phyloP scores from a whole-genome alignment of 108 stramenopile species.

The Cyclotella distinguenda region DNA sequence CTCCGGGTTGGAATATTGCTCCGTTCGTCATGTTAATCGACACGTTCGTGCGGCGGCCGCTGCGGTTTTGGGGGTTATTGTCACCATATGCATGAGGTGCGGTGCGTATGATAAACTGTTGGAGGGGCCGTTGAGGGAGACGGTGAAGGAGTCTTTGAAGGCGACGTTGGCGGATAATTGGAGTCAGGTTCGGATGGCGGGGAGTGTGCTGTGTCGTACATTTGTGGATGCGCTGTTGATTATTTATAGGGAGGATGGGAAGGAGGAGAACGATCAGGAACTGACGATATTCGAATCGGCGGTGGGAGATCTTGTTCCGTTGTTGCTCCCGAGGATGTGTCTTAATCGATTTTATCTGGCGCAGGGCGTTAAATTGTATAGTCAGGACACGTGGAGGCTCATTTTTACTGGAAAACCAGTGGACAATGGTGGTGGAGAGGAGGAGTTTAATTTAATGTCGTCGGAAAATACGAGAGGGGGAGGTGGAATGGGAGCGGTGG shows the following conservation, averaged over 20 bases:
- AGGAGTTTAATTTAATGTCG: constrained; percentile 11
- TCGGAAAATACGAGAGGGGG: constrained; percentile 26
- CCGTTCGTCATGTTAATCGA: constrained; percentile 86
- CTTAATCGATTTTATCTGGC: constrained; percentile 97
- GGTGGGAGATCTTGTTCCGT: constrained; percentile 47
- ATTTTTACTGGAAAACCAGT: constrained; percentile 51
- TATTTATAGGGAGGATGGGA: constrained; percentile 15
- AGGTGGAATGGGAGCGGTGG: constrained; percentile 77
- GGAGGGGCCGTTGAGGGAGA: constrained; percentile 39
- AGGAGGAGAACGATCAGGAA: constrained; percentile 30
- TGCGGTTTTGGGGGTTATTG: constrained; percentile 76
- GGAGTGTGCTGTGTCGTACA: constrained; percentile 83
- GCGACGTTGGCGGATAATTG: constrained; percentile 91
- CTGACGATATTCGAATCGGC: constrained; percentile 42
- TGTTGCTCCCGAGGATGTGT: constrained; percentile 93
- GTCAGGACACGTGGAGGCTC: constrained; percentile 92
- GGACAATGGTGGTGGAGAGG: neutral
- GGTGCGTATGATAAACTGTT: constrained; percentile 13
- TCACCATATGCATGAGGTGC: constrained; percentile 17
- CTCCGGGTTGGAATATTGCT: constrained; percentile 53
- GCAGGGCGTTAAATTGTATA: constrained; percentile 93
- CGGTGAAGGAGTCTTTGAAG: constrained; percentile 33
- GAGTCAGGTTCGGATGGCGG: constrained; percentile 97
- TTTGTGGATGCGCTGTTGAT: constrained; percentile 69
- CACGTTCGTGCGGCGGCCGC: constrained; percentile 94